Conservation (phyloP, 1,284 basidiomycete genomes). For the Puccinia horiana region DNA sequence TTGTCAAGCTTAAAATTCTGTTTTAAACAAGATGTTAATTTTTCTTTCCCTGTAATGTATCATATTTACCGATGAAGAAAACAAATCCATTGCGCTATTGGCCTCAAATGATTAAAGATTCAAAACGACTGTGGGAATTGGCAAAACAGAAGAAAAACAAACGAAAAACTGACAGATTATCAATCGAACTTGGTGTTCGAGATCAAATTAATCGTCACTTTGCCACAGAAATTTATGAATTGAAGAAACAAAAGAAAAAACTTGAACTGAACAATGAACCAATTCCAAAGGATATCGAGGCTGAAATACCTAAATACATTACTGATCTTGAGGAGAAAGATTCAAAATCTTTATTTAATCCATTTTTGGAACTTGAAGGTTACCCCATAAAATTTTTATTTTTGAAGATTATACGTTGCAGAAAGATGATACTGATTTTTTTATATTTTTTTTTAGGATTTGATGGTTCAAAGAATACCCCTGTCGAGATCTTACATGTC, state of each 20-base stretch:
- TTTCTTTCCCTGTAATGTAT: not conserved
- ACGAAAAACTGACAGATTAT: not conserved
- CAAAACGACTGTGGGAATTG: not conserved
- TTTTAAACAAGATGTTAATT: not conserved
- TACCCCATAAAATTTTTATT: not conserved
- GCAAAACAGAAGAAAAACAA: not conserved
- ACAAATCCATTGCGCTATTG: not conserved
- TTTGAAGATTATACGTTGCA: not conserved
- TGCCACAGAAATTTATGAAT: not conserved
- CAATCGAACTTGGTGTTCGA: not conserved
- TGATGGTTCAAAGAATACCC: constrained; percentile 58
- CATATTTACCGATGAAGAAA: not conserved
- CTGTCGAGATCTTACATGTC: constrained; percentile 60
- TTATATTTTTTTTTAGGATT: constrained; percentile 52
- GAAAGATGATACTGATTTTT: not conserved
- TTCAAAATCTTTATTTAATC: constrained; percentile 14
- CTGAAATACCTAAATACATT: not conserved
- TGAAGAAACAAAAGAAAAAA: not conserved
- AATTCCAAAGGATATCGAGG: not conserved
- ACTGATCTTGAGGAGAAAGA: constrained; percentile 9
- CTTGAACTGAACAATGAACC: not conserved
- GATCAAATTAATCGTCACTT: constrained; percentile 10
- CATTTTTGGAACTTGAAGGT: constrained; percentile 22
- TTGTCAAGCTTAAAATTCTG: not conserved
- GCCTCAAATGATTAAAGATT: constrained; percentile 15